These are phyloP conservation scores for Fonsecaea pugnacius DNA, from an alignment of 2,329 filamentous ascomycete species.

Conservation along the genomic window DNA sequence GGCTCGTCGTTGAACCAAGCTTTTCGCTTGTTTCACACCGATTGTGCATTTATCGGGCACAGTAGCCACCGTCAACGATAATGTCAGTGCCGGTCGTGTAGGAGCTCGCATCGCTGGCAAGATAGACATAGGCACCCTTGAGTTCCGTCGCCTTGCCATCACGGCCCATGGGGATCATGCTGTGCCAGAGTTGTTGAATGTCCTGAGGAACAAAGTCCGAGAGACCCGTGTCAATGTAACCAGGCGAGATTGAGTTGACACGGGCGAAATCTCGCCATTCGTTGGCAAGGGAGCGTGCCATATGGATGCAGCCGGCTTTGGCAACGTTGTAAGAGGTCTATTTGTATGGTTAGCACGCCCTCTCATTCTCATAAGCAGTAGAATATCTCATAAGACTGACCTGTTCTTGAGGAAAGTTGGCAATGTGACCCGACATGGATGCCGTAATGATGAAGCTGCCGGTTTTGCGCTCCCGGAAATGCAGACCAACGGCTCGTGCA, in stretches of 20 bases:
- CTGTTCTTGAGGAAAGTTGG: constrained; percentile 67
- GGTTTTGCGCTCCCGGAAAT: constrained; percentile 70
- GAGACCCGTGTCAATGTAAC: constrained; percentile 70
- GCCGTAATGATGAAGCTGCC: constrained; percentile 70
- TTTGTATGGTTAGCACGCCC: constrained; percentile 20
- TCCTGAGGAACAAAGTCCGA: constrained; percentile 66
- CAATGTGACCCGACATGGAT: constrained; percentile 63
- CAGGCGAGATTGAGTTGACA: constrained; percentile 70
- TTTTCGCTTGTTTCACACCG: background rate
- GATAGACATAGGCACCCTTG: constrained; percentile 62
- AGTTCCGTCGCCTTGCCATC: constrained; percentile 68
- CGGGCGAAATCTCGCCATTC: constrained; percentile 72
- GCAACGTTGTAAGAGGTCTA: constrained; percentile 65
- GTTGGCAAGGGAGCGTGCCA: constrained; percentile 67
- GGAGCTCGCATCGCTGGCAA: constrained; percentile 53
- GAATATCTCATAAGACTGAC: constrained; percentile 37
- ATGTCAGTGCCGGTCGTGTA: constrained; percentile 57
- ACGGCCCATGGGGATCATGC: constrained; percentile 64
- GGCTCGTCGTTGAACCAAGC: background rate
- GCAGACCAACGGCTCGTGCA: constrained; percentile 82
- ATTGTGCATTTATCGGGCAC: constrained; percentile 43
- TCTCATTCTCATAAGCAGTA: constrained; percentile 17
- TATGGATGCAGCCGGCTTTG: constrained; percentile 69
- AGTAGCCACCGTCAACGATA: constrained; percentile 57
- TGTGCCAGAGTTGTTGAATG: constrained; percentile 61